Evolutionary conservation across 225 moss, liverwort and hornwort species (phyloP).

Genomic region (Asterella californica): DNA sequence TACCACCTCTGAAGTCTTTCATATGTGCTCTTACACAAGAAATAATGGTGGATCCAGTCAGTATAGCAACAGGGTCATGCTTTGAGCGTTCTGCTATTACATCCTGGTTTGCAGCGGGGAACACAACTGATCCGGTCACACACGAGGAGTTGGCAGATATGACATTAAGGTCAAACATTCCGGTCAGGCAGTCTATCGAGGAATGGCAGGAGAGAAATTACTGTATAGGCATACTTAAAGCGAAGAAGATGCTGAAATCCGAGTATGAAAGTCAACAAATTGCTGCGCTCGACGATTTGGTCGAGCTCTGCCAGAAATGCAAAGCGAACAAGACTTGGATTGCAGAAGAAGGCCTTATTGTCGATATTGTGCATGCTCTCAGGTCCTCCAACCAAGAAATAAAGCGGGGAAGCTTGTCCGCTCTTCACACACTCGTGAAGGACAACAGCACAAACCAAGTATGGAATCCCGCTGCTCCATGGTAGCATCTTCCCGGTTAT

Average conservation of each 20-base stretch:
- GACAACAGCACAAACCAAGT: constrained; percentile 37
- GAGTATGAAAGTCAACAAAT: constrained; percentile 20
- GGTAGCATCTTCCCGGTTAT: background rate
- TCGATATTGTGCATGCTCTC: constrained; percentile 22
- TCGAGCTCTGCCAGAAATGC: constrained; percentile 30
- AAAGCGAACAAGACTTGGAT: constrained; percentile 34
- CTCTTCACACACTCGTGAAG: constrained; percentile 36
- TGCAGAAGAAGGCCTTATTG: constrained; percentile 31
- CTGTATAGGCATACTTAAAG: constrained; percentile 32
- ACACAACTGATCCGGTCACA: constrained; percentile 34
- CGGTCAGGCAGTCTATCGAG: constrained; percentile 36
- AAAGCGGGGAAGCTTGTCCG: constrained; percentile 25
- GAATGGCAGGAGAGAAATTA: constrained; percentile 47
- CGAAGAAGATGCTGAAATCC: constrained; percentile 31
- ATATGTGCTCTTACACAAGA: constrained; percentile 33
- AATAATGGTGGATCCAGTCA: constrained; percentile 45
- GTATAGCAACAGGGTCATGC: constrained; percentile 27
- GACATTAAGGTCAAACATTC: constrained; percentile 25
- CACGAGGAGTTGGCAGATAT: constrained; percentile 22
- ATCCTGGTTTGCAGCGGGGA: constrained; percentile 33
- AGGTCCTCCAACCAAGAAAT: constrained; percentile 32
- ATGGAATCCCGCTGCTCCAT: background rate
- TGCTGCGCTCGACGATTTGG: constrained; percentile 24
- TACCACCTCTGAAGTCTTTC: constrained; percentile 27
- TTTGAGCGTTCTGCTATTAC: constrained; percentile 31